Evolutionary conservation across 148 eudicot genomes (phyloP), one percentile per base, ranked within the genome.

Genomic region (Suaeda aralocaspica): DNA sequence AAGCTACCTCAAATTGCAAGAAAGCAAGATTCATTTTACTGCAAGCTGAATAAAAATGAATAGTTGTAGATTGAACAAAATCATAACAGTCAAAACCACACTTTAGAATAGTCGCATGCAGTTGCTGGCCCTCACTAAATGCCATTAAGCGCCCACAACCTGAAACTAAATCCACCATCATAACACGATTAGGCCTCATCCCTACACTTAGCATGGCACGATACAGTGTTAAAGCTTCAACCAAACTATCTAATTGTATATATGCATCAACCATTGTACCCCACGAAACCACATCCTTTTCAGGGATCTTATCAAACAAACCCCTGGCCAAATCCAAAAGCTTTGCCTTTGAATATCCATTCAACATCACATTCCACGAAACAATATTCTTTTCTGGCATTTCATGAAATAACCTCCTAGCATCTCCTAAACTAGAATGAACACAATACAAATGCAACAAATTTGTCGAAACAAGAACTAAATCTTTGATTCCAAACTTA

Each of bases 361-460:
- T 92, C 78, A 92, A 68, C 97, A 92, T 84, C 49, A 92, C 97
- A 83, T 92, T 92, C 92, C 89, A 84, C 0, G 95, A 74, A 83
- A 92, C 97, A 36, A 84, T 68, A 78, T 89, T 92, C 72, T 66
- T 84, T 55, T 89, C 90, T 24, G 76, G 69, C 86, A 92, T 92
- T 56, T 83, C 86, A 80, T 76, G 77, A 74, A 92, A 92, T 59
- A 92, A 79, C 33, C 72, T 73, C 68, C 79, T 78, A 6, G 86
- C 97, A 59, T 85, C 84, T 68, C 61, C 68, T 61, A 92, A 76
- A 72, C 83, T 75, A 46, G 83, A 79, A 72, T 70, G 68, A 24
- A 77, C 56, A 68, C 89, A 92, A 67, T 89, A 89, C 72, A 92
- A 59, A 64, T 83, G 83, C 70, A 92, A 69, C 73, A 92, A 80